Evolutionary conservation across 2,329 filamentous ascomycete genomes (phyloP).

Genomic region (Leptoxyphium fumago): DNA sequence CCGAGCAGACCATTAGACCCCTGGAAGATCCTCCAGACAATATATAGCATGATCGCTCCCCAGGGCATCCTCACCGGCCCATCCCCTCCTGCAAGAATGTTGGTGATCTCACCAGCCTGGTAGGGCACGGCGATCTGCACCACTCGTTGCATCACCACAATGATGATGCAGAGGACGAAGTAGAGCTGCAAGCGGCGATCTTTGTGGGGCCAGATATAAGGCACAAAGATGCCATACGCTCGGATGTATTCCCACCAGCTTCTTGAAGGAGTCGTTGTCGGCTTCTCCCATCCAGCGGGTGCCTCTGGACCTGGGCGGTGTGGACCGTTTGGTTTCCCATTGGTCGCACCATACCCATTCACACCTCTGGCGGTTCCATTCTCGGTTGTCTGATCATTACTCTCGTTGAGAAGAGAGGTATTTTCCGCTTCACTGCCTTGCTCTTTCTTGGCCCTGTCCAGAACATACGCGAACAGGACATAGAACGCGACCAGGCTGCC

Average conservation of each 20-base stretch:
- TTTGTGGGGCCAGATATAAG: constrained; percentile 89
- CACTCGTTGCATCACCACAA: constrained; percentile 66
- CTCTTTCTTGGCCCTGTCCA: constrained; percentile 21
- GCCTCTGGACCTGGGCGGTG: constrained; percentile 33
- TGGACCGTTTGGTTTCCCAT: constrained; percentile 31
- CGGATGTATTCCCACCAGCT: constrained; percentile 94
- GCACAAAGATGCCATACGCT: constrained; percentile 87
- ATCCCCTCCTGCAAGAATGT: constrained; percentile 48
- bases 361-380: constrained; percentile 25
- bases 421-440: constrained; percentile 39
- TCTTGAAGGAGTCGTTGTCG: constrained; percentile 68
- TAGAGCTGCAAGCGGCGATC: constrained; percentile 59
- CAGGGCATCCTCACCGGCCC: constrained; percentile 48
- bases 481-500: constrained; percentile 46
- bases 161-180: constrained; percentile 65
- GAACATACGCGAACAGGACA: constrained; percentile 35
- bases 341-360: constrained; percentile 36
- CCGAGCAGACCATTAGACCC: constrained; percentile 79
- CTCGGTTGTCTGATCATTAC: constrained; percentile 26
- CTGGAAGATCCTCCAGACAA: constrained; percentile 67
- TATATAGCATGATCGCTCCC: constrained; percentile 59
- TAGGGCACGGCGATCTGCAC: constrained; percentile 78
- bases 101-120: constrained; percentile 68
- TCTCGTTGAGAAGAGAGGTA: constrained; percentile 42
- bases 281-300: constrained; percentile 73